phyloP scores from a whole-genome alignment of 2,329 filamentous ascomycete genomes.

The Phialophora chinensis region DNA sequence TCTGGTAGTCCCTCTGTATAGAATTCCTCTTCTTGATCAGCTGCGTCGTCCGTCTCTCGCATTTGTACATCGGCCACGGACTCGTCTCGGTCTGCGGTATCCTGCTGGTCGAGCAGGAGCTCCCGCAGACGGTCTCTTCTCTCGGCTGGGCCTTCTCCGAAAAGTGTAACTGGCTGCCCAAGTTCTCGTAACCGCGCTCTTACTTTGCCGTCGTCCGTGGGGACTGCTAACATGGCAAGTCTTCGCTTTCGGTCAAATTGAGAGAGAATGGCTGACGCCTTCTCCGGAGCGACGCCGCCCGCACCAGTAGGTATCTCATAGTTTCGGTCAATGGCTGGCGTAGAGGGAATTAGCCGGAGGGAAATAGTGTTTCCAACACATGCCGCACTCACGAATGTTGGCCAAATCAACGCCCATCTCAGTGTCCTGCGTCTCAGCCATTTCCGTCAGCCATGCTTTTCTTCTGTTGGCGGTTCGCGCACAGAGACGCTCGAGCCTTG shows the following conservation, averaged over 20 bases:
- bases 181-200: slow-evolving; percentile 80
- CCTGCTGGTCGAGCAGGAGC: slow-evolving; percentile 76
- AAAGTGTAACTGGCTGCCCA: slow-evolving; percentile 92
- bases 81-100: slow-evolving; percentile 62
- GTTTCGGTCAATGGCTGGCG: slow-evolving; percentile 73
- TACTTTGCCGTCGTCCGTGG: slow-evolving; percentile 89
- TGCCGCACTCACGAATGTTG: slow-evolving; percentile 65
- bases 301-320: slow-evolving; percentile 74
- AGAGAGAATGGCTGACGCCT: slow-evolving; percentile 80
- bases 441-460: slow-evolving; percentile 42
- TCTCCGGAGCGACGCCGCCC: slow-evolving; percentile 72
- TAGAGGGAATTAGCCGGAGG: slow-evolving; percentile 12
- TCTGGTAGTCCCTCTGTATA: slow-evolving; percentile 82
- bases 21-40: slow-evolving; percentile 88
- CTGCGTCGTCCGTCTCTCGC: slow-evolving; percentile 65
- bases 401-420: slow-evolving; percentile 67
- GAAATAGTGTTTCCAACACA: background rate
- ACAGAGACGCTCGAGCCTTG: slow-evolving; percentile 33
- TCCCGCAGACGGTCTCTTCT: slow-evolving; percentile 85
- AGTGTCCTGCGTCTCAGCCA: slow-evolving; percentile 53
- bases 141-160: slow-evolving; percentile 86
- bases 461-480: slow-evolving; percentile 18
- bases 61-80: slow-evolving; percentile 60
- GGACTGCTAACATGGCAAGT: slow-evolving; percentile 86
- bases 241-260: slow-evolving; percentile 92